Evolutionary conservation across 2,329 filamentous ascomycete genomes (phyloP).

Genomic region (Phialophora macrospora): DNA sequence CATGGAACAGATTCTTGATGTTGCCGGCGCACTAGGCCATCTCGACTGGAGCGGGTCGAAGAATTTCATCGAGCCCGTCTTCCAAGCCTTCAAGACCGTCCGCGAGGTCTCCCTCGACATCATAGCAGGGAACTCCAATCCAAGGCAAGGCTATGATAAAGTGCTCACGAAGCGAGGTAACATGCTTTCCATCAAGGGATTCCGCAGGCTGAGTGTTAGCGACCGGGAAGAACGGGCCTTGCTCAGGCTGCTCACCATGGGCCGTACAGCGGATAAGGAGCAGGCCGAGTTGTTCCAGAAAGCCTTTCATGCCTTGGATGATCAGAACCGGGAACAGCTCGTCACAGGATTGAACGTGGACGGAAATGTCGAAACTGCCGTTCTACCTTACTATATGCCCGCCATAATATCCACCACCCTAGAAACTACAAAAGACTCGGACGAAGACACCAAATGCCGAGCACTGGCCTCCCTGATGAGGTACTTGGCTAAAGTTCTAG

Average conservation of each 20-base stretch:
- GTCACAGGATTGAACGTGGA: slow-evolving; percentile 45
- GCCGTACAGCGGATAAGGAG: slow-evolving; percentile 42
- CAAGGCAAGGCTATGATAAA: slow-evolving; percentile 44
- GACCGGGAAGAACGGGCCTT: slow-evolving; percentile 43
- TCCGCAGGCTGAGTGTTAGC: slow-evolving; percentile 41
- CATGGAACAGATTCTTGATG: slow-evolving; percentile 48
- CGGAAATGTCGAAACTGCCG: slow-evolving; percentile 44
- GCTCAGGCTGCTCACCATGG: slow-evolving; percentile 47
- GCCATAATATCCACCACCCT: slow-evolving; percentile 45
- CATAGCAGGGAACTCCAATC: slow-evolving; percentile 36
- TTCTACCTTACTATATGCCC: slow-evolving; percentile 49
- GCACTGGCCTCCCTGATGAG: slow-evolving; percentile 41
- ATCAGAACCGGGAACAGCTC: slow-evolving; percentile 36
- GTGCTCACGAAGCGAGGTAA: slow-evolving; percentile 43
- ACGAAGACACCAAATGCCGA: slow-evolving; percentile 32
- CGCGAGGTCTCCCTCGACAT: slow-evolving; percentile 43
- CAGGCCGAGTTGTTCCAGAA: slow-evolving; percentile 43
- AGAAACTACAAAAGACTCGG: slow-evolving; percentile 35
- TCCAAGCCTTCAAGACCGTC: slow-evolving; percentile 43
- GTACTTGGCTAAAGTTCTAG: slow-evolving; percentile 42
- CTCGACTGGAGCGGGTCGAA: slow-evolving; percentile 43
- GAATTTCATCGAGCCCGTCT: slow-evolving; percentile 45
- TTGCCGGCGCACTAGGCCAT: slow-evolving; percentile 48
- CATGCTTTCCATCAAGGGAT: slow-evolving; percentile 41
- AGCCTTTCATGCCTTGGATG: slow-evolving; percentile 41